Conservation (phyloP, 352 stramenopile genomes). For the Plasmopara muralis region DNA sequence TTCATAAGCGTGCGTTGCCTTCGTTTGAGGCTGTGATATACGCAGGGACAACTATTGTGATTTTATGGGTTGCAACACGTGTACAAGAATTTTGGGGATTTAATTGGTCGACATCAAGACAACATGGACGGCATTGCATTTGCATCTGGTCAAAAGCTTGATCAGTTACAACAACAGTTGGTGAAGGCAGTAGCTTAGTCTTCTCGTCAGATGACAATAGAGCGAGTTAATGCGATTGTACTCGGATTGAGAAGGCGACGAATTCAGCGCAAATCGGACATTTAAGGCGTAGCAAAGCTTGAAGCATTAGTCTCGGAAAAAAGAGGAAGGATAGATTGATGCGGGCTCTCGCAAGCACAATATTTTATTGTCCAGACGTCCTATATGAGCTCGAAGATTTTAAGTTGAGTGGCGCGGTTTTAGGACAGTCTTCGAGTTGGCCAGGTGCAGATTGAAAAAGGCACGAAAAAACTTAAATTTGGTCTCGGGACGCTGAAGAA, state of each 20-base stretch:
- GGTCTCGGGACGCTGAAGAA: slow-evolving; percentile 59
- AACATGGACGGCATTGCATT: slow-evolving; percentile 67
- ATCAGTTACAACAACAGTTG: slow-evolving; percentile 44
- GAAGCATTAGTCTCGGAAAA: slow-evolving; percentile 55
- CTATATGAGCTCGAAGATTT: slow-evolving; percentile 75
- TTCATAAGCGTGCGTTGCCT: slow-evolving; percentile 46
- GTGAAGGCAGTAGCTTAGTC: slow-evolving; percentile 57
- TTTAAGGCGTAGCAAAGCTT: slow-evolving; percentile 42
- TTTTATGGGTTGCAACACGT: slow-evolving; percentile 50
- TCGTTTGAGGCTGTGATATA: slow-evolving; percentile 46
- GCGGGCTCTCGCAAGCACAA: slow-evolving; percentile 60
- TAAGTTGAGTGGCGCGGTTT: slow-evolving; percentile 62
- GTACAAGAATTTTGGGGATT: slow-evolving; percentile 46
- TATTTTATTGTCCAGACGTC: slow-evolving; percentile 48
- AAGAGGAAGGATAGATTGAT: slow-evolving; percentile 41
- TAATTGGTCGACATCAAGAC: slow-evolving; percentile 36
- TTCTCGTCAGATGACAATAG: slow-evolving; percentile 49
- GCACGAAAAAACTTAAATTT: slow-evolving; percentile 53
- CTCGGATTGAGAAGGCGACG: slow-evolving; percentile 46
- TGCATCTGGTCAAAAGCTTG: slow-evolving; percentile 27
- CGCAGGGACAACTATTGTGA: slow-evolving; percentile 39
- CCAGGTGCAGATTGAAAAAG: slow-evolving; percentile 47
- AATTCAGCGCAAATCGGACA: slow-evolving; percentile 49
- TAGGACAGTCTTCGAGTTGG: slow-evolving; percentile 50
- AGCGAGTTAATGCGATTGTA: slow-evolving; percentile 63